Evolutionary conservation across 2,329 filamentous ascomycete species (phyloP), one percentile per base, ranked within the genome.

Genomic region (Xylariaceae sp.): DNA sequence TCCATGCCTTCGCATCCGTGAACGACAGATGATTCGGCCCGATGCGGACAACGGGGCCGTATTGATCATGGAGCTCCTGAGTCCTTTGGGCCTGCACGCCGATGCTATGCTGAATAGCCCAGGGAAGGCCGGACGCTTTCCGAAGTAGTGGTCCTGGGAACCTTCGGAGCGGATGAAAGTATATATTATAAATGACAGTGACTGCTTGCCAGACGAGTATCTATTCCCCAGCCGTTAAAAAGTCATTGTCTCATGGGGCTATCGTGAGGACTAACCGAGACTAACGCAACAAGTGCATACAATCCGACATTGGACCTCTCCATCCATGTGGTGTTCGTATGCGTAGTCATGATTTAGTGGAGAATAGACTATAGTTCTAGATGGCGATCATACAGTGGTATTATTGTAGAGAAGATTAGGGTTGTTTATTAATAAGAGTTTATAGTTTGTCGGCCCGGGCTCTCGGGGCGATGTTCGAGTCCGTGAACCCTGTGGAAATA

Each of bases 21-120:
- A 68, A 71, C 4, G 69, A 70, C 18, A 70, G 62, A 44, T 70
- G 67, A 20, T 62, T 55, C 4, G 68, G 66, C 10, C 53, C 56
- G 23, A 59, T 59, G 18, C 60, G 55, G 30, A 62, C 60, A 16
- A 61, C 60, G 2, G 56, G 48, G n/a, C 60, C 60, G 39, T 62
- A 61, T n/a, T 33, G 32, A 4, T 57, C 55, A 26, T 69, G 67
- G 18, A 66, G 53, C 30, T 56, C 56, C 45, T 66, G 64, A 1
- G 65, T 66, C 6, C 32, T 33, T n/a, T 61, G 59, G 8, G 63
- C 58, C 23, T 67, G 61, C 8, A 50, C 46, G 13, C 66, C 66
- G 32, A 23, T 40, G 21, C 44, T 26, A 33, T 66, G 61, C 13
- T 53, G 55, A 21, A 64, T 18, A 13, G 61, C 64, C 59, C 59